Evolutionary conservation across 257 asterid genomes (phyloP).

Genomic region (Paulownia fortunei): DNA sequence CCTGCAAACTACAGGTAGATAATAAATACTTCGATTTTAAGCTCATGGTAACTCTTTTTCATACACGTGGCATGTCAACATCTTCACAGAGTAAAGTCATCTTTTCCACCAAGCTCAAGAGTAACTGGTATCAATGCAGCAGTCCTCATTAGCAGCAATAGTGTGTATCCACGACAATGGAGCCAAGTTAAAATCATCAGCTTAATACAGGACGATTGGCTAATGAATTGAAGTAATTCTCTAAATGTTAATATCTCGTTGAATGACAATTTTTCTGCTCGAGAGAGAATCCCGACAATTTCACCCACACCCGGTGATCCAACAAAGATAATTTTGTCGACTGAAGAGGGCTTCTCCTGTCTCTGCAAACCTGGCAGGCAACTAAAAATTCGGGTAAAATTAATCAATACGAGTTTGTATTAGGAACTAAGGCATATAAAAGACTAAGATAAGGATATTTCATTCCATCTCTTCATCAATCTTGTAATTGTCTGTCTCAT

Average conservation of each 20-base stretch:
- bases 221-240: conserved; percentile 18
- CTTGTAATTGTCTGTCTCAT: neutral
- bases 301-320: conserved; percentile 99
- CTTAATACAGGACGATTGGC: conserved; percentile 14
- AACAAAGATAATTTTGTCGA: conserved; percentile 91
- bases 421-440: conserved; percentile 26
- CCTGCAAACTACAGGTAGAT: neutral
- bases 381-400: conserved; percentile 30
- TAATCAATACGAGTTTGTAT: conserved; percentile 32
- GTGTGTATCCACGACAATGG: conserved; percentile 13
- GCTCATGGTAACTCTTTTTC: conserved; percentile 34
- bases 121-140: conserved; percentile 96
- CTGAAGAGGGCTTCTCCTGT: conserved; percentile 97
- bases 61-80: conserved; percentile 85
- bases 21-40: conserved; percentile 29
- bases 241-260: neutral
- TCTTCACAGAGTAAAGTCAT: conserved; percentile 96
- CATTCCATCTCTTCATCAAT: conserved; percentile 12
- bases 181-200: conserved; percentile 8
- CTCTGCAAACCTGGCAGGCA: conserved; percentile 87
- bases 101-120: conserved; percentile 99
- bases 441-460: conserved; percentile 17
- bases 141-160: conserved; percentile 81
- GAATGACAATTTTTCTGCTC: neutral
- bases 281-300: conserved; percentile 58